phyloP scores from a whole-genome alignment of 176 grass and related monocot genomes.

The Triticum aestivum region IWGSC_CS_RefSeq_v2.1 NC_057796.1:194572441-194572940 shows the following conservation, averaged over 20 bases:
- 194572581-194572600: conserved; percentile 5
- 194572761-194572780: conserved; percentile 62
- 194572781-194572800: conserved; percentile 72
- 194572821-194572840: conserved; percentile 38
- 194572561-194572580: background rate
- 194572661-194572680: conserved; percentile 7
- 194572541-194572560: conserved; percentile 27
- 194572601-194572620: background rate
- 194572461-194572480: background rate
- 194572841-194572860: background rate
- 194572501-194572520: background rate
- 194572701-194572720: conserved; percentile 35
- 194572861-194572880: conserved; percentile 48
- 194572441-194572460: background rate
- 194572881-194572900: conserved; percentile 59
- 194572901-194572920: conserved; percentile 62
- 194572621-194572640: background rate
- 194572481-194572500: background rate
- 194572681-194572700: conserved; percentile 17
- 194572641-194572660: background rate
- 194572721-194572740: conserved; percentile 60
- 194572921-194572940: conserved; percentile 41
- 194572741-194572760: conserved; percentile 65
- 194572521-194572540: background rate
- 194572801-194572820: conserved; percentile 65